These are phyloP conservation scores for Melocanna baccifera DNA, from an alignment of 176 grass and related monocot genomes.

Conservation along the genomic window DNA sequence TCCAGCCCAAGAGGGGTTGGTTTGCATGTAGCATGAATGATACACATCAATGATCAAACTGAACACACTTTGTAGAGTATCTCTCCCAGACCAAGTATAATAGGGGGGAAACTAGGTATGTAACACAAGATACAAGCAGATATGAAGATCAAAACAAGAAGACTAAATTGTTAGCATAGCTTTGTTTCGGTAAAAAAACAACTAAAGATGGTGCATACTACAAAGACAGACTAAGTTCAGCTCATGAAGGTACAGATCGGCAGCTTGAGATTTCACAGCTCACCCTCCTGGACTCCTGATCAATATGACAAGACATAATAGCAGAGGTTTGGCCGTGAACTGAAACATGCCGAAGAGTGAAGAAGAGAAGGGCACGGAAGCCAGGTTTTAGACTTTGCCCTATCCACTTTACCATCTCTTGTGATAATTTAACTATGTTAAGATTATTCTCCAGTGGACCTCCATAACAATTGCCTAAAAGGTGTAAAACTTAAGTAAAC, in stretches of 20 bases:
- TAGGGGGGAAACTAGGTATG: not conserved
- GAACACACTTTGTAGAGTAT: not conserved
- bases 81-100: not conserved
- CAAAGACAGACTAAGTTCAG: not conserved
- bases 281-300: not conserved
- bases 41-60: not conserved
- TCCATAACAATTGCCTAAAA: not conserved
- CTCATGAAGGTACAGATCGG: not conserved
- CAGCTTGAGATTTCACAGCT: slow-evolving; percentile 5
- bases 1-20: not conserved
- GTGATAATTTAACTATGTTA: not conserved
- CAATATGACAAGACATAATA: not conserved
- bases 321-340: not conserved
- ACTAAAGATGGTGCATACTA: not conserved
- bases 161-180: not conserved
- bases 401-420: not conserved
- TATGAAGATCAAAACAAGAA: not conserved
- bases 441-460: not conserved
- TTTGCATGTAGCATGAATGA: not conserved
- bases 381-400: not conserved
- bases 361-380: not conserved
- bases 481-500: not conserved
- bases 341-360: not conserved
- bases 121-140: not conserved
- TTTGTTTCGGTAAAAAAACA: slow-evolving; percentile 4